These are phyloP conservation scores for Candida berthetii DNA, from an alignment of 805 yeast species.

Conservation along the genomic window DNA sequence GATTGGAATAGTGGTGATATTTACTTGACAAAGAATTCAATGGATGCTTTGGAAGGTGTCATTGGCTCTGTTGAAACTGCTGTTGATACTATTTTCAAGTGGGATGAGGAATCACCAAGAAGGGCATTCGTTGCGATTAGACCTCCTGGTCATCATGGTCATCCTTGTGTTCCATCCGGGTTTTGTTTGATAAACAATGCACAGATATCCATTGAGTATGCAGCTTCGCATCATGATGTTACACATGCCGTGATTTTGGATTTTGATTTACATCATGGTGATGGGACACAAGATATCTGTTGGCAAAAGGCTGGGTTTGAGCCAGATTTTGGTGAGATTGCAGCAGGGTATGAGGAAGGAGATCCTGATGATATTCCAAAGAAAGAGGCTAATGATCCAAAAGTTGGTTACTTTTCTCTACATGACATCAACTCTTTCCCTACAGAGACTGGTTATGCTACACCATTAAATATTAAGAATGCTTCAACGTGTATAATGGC, in stretches of 20 bases:
- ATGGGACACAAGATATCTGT: conserved; percentile 82
- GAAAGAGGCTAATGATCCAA: conserved; percentile 36
- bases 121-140: conserved; percentile 64
- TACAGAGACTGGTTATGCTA: conserved; percentile 72
- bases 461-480: conserved; percentile 60
- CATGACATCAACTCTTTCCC: conserved; percentile 88
- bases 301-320: conserved; percentile 71
- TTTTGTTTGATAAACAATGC: conserved; percentile 79
- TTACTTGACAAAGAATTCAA: conserved; percentile 58
- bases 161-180: conserved; percentile 79
- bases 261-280: conserved; percentile 85
- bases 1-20: conserved; percentile 84
- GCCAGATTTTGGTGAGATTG: conserved; percentile 35
- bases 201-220: conserved; percentile 76
- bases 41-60: conserved; percentile 70
- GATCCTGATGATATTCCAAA: conserved; percentile 40
- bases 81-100: conserved; percentile 45
- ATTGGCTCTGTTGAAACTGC: conserved; percentile 72
- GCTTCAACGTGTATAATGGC: conserved; percentile 76
- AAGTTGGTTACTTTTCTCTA: conserved; percentile 75
- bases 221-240: conserved; percentile 51
- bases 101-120: conserved; percentile 22
- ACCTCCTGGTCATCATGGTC: conserved; percentile 88
- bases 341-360: conserved; percentile 18
- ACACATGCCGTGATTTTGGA: conserved; percentile 81